Evolutionary conservation across 2,329 filamentous ascomycete species (phyloP).

Genomic region (Aplosporella prunicola): DNA sequence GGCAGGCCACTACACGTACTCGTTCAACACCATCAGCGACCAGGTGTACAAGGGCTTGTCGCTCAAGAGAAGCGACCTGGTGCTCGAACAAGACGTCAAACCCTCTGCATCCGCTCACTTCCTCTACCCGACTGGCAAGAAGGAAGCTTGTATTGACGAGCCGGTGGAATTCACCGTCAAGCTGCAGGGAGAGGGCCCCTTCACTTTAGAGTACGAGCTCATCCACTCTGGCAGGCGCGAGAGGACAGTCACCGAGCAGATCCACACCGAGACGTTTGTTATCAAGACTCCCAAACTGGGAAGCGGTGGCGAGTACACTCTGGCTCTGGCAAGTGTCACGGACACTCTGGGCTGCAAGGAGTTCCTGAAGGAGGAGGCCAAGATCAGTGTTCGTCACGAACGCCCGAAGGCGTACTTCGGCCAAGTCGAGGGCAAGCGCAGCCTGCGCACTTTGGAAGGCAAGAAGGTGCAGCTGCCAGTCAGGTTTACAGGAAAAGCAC

Average conservation of each 20-base stretch:
- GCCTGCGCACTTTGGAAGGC: constrained; percentile 66
- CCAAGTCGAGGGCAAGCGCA: constrained; percentile 68
- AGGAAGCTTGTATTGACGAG: constrained; percentile 75
- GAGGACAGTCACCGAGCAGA: constrained; percentile 54
- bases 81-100: constrained; percentile 82
- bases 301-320: constrained; percentile 80
- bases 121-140: constrained; percentile 47
- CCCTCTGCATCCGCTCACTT: constrained; percentile 74
- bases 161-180: constrained; percentile 63
- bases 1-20: constrained; percentile 79
- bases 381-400: constrained; percentile 79
- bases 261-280: constrained; percentile 53
- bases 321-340: constrained; percentile 76
- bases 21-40: constrained; percentile 74
- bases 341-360: constrained; percentile 82
- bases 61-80: constrained; percentile 42
- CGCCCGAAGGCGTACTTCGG: constrained; percentile 82
- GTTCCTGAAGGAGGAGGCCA: constrained; percentile 72
- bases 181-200: constrained; percentile 76
- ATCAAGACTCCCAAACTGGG: constrained; percentile 67
- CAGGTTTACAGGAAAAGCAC: constrained; percentile 72
- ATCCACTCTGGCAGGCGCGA: constrained; percentile 80
- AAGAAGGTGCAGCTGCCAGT: constrained; percentile 67
- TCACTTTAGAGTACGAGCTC: constrained; percentile 84
- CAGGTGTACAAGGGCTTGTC: constrained; percentile 63